These are phyloP conservation scores for Linnemannia elongata DNA, from an alignment of 192 early-diverging fungal species.

Conservation along the genomic window DNA sequence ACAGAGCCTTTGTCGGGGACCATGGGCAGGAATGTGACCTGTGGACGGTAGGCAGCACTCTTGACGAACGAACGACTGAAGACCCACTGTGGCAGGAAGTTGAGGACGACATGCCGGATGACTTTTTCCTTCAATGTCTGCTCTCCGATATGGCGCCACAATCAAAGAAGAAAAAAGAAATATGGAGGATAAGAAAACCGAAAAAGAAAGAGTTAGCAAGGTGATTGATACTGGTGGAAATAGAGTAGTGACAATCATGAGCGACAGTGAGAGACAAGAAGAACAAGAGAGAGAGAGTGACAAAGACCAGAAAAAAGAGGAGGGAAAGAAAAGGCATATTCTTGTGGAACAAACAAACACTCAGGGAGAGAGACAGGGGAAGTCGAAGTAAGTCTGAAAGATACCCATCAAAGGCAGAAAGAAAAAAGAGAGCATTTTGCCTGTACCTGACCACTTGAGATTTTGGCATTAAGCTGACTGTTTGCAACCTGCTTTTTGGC, in stretches of 20 bases:
- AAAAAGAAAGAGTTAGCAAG: background rate
- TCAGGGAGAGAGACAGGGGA: no score
- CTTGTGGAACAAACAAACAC: no score
- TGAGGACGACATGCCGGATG: background rate
- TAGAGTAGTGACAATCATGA: background rate
- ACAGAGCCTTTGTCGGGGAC: background rate
- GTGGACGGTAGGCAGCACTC: background rate
- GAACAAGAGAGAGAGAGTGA: background rate
- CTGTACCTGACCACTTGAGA: slow-evolving; percentile 18
- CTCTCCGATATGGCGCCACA: background rate
- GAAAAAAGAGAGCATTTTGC: background rate
- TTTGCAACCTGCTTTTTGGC: background rate
- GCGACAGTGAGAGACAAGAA: background rate
- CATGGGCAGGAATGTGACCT: background rate
- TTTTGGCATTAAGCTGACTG: background rate
- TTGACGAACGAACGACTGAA: background rate
- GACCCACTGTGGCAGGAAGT: background rate
- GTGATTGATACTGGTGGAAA: background rate
- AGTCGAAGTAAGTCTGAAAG: no score
- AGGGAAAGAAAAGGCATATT: no score
- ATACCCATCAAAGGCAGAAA: no score
- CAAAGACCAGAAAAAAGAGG: background rate
- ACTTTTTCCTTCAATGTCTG: background rate
- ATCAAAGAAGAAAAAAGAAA: background rate
- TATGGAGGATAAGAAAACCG: background rate